A percentile compares a stretch with the other conserved stretches of the same genome.
Conservation (phyloP, 75 land plant genomes). For the Gnetum montanum region DNA sequence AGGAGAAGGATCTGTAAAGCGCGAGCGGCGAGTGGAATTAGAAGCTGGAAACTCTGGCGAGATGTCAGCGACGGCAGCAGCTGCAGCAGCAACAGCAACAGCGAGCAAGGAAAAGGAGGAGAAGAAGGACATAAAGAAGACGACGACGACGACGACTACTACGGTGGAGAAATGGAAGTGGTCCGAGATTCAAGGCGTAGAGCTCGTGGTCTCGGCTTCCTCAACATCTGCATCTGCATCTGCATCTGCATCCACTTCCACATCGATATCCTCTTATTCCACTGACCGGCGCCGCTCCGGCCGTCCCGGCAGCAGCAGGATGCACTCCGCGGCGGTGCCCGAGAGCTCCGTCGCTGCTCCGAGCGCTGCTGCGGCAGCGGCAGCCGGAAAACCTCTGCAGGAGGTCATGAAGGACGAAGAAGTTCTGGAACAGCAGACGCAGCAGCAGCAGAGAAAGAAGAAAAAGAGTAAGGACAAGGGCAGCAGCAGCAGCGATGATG, state of each 20-base stretch:
- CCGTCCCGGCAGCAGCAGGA: neutral
- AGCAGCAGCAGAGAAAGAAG: too few species aligned
- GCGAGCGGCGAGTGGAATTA: too few species aligned
- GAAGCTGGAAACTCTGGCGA: too few species aligned
- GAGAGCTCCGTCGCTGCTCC: neutral
- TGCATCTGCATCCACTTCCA: neutral
- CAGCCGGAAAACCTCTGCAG: neutral
- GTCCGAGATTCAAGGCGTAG: constrained; percentile 55
- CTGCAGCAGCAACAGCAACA: too few species aligned
- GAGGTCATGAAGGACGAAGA: neutral
- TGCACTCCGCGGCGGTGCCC: neutral
- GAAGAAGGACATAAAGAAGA: too few species aligned
- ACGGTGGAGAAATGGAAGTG: constrained; percentile 46
- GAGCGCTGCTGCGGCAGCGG: neutral
- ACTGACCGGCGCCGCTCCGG: neutral
- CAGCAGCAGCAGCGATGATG: neutral
- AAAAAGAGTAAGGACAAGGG: neutral
- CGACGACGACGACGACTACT: too few species aligned
- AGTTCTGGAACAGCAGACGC: neutral
- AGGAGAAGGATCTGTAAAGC: too few species aligned
- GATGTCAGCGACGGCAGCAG: too few species aligned
- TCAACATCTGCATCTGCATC: neutral
- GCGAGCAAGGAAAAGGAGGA: too few species aligned
- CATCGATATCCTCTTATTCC: neutral
- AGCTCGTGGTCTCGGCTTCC: constrained; percentile 6